A percentile compares a stretch with the other conserved stretches of the same genome.
Conservation (phyloP, 2,329 filamentous ascomycete genomes). For the Tolypocladium album region DNA sequence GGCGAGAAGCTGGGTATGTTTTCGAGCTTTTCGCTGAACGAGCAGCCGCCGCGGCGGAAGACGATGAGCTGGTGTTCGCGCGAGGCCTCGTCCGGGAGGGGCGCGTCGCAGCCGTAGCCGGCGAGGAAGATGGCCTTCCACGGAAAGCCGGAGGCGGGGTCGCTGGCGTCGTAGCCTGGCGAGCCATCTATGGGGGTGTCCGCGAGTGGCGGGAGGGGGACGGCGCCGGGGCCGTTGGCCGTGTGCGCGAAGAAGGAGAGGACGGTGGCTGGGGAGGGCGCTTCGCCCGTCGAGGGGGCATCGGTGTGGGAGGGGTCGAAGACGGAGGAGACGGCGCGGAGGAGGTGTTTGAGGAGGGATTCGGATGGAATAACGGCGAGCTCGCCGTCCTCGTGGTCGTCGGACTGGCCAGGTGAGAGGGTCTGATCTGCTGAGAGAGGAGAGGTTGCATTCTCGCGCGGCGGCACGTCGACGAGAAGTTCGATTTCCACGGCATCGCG, state of each 20-base stretch:
- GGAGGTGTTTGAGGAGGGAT: constrained; percentile 35
- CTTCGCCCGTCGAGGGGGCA: constrained; percentile 16
- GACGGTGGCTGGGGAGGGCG: constrained; percentile 24
- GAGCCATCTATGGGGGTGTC: constrained; percentile 39
- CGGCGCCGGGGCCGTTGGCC: constrained; percentile 46
- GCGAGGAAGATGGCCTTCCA: constrained; percentile 67
- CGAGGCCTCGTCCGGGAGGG: constrained; percentile 38
- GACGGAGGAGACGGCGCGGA: constrained; percentile 35
- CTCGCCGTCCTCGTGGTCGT: background rate
- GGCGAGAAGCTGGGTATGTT: constrained; percentile 75
- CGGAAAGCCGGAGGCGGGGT: constrained; percentile 36
- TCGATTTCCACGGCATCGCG: constrained; percentile 63
- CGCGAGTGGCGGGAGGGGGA: constrained; percentile 55
- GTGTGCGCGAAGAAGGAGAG: constrained; percentile 44
- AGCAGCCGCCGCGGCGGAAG: constrained; percentile 72
- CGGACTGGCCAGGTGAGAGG: background rate
- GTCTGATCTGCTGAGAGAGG: constrained; percentile 8
- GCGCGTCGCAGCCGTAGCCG: constrained; percentile 53
- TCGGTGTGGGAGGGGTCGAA: constrained; percentile 23
- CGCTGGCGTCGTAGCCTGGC: constrained; percentile 27
- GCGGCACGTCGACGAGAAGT: constrained; percentile 31
- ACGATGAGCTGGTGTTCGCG: constrained; percentile 66
- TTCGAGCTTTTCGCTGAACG: constrained; percentile 70
- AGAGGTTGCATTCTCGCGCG: constrained; percentile 14
- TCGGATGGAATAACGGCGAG: constrained; percentile 13